These are phyloP conservation scores for Hyaloscypha finlandica DNA, from an alignment of 495 filamentous ascomycete species.

Conservation along the genomic window DNA sequence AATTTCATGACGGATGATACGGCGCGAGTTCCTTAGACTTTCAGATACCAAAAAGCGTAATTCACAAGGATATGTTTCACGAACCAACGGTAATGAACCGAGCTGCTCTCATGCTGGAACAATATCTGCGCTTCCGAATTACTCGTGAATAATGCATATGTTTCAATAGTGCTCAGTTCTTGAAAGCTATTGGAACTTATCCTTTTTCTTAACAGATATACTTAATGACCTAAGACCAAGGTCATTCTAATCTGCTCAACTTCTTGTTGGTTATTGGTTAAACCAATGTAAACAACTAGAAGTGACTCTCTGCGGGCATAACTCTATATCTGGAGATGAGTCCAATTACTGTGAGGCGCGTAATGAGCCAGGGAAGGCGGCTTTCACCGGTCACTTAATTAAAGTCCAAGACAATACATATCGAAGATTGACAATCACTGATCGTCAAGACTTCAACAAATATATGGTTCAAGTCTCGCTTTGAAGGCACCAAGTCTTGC, in stretches of 20 bases:
- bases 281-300: too few species aligned
- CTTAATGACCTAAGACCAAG: not conserved
- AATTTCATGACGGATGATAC: not conserved
- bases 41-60: not conserved
- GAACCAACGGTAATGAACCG: not conserved
- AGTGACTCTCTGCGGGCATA: too few species aligned
- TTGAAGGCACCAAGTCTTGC: not conserved
- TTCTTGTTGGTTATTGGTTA: too few species aligned
- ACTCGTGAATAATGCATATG: not conserved
- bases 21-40: not conserved
- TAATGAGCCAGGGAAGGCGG: not conserved
- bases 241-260: not conserved
- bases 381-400: not conserved
- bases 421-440: not conserved
- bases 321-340: not conserved
- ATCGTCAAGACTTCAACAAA: not conserved
- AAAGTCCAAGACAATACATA: not conserved
- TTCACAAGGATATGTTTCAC: not conserved
- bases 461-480: not conserved
- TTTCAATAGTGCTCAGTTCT: not conserved
- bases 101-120: not conserved
- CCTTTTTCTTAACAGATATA: not conserved
- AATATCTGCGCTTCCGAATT: not conserved
- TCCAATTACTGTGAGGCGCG: not conserved
- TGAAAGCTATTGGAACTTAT: not conserved